Evolutionary conservation across 192 early-diverging fungal species (phyloP).

Genomic region (Chytriomyces confervae): DNA sequence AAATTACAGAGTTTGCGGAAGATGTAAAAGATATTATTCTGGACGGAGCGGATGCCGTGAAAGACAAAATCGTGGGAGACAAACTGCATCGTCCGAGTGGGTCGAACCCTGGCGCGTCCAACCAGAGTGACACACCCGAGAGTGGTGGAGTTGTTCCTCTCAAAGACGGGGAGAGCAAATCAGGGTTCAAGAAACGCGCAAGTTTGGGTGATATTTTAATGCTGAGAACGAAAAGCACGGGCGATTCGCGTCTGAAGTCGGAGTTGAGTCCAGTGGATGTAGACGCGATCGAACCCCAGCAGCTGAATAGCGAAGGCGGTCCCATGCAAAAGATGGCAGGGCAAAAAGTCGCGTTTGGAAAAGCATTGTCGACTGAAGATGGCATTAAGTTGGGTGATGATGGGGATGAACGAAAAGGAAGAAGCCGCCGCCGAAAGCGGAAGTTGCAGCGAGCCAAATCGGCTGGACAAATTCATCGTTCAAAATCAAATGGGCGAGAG

Average conservation of each 20-base stretch:
- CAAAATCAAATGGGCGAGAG: slow-evolving; percentile 12
- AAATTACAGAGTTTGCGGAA: slow-evolving; percentile 20
- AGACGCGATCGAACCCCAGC: no score
- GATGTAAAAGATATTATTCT: slow-evolving; percentile 22
- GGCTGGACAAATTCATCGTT: slow-evolving; percentile 9
- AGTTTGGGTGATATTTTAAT: slow-evolving; percentile 20
- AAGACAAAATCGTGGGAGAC: slow-evolving; percentile 13
- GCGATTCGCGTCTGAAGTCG: not conserved
- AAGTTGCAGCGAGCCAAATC: slow-evolving; percentile 11
- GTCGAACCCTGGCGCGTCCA: no score
- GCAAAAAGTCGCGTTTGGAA: not conserved
- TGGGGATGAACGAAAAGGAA: not conserved
- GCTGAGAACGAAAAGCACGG: not conserved
- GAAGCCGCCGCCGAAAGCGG: slow-evolving; percentile 24
- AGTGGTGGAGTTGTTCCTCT: not conserved
- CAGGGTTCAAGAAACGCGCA: not conserved
- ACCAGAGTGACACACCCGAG: no score
- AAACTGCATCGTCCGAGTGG: not conserved
- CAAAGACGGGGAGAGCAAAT: slow-evolving; percentile 2
- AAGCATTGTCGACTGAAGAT: not conserved
- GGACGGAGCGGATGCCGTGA: slow-evolving; percentile 32
- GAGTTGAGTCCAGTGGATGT: not conserved
- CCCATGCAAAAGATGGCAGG: no score
- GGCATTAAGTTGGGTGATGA: not conserved
- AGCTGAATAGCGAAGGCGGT: no score